Conservation (phyloP, 2,329 filamentous ascomycete genomes). For the Fusarium decemcellulare region DNA sequence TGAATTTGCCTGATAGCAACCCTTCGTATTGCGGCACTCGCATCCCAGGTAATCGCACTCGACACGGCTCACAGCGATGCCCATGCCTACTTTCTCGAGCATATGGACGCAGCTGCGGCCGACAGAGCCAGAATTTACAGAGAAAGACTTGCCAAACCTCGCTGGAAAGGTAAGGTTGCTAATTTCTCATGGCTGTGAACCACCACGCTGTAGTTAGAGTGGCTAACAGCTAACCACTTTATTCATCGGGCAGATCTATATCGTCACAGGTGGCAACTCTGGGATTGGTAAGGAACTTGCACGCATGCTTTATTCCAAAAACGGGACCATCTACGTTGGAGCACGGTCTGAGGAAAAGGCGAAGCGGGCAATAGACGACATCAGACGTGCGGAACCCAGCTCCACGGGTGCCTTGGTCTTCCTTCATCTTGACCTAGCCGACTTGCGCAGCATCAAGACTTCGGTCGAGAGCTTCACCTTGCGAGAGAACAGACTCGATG, state of each 20-base stretch:
- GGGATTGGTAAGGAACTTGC: conserved; percentile 66
- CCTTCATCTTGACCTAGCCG: conserved; percentile 56
- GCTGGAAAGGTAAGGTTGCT: conserved; percentile 22
- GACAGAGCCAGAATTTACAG: conserved; percentile 43
- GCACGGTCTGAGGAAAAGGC: conserved; percentile 54
- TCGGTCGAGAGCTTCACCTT: conserved; percentile 53
- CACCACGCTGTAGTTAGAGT: too few relatives aligned
- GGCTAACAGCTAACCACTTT: too few relatives aligned
- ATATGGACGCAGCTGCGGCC: conserved; percentile 29
- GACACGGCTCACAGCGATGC: too few relatives aligned
- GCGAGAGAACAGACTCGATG: conserved; percentile 57
- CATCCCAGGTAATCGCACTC: too few relatives aligned
- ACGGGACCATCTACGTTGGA: conserved; percentile 69
- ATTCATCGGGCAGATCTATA: conserved; percentile 49
- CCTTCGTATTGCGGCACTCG: too few relatives aligned
- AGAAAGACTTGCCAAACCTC: conserved; percentile 45
- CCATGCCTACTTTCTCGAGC: background rate
- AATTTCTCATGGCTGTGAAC: too few relatives aligned
- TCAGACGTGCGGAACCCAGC: conserved; percentile 16
- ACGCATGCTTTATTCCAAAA: conserved; percentile 66
- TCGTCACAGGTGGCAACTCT: conserved; percentile 63
- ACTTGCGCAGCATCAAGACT: conserved; percentile 56
- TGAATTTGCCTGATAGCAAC: too few relatives aligned
- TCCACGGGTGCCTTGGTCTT: conserved; percentile 39
- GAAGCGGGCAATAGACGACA: conserved; percentile 48